phyloP scores from a whole-genome alignment of 148 eudicot species.

The Euryodendron excelsum region DNA sequence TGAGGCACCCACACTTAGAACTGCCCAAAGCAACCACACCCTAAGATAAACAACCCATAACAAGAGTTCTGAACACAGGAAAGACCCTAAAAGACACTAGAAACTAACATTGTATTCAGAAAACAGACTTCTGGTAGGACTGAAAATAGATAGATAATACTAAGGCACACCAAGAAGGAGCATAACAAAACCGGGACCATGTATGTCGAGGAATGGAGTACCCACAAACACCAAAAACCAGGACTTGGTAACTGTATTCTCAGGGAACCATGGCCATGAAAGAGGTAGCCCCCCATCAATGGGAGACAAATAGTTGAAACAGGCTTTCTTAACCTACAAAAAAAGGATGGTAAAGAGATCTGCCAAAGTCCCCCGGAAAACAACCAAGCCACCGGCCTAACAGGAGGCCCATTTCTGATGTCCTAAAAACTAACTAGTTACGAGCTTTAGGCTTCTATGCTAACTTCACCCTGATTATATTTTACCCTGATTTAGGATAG shows the following conservation, averaged over 20 bases:
- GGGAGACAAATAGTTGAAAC: slow-evolving; percentile 32
- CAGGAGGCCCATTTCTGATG: slow-evolving; percentile 24
- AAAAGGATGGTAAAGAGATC: slow-evolving; percentile 21
- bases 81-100: slow-evolving; percentile 18
- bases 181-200: not conserved
- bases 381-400: slow-evolving; percentile 34
- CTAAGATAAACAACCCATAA: slow-evolving; percentile 7
- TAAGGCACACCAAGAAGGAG: slow-evolving; percentile 19
- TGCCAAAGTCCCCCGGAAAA: slow-evolving; percentile 46
- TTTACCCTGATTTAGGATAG: slow-evolving; percentile 33
- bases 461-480: not conserved
- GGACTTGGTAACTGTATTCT: slow-evolving; percentile 28
- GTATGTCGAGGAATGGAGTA: too few relatives aligned
- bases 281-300: slow-evolving; percentile 24
- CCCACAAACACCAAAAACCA: slow-evolving; percentile 9
- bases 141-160: slow-evolving; percentile 5
- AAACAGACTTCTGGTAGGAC: slow-evolving; percentile 23
- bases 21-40: slow-evolving; percentile 25
- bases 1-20: slow-evolving; percentile 23
- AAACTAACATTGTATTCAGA: slow-evolving; percentile 16
- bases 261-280: slow-evolving; percentile 33
- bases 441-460: slow-evolving; percentile 2
- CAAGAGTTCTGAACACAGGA: not conserved
- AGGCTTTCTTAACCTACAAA: slow-evolving; percentile 56
- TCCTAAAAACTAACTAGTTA: slow-evolving; percentile 22